Evolutionary conservation across 108 stramenopile species (phyloP).

Genomic region (Ochromonas danica): DNA sequence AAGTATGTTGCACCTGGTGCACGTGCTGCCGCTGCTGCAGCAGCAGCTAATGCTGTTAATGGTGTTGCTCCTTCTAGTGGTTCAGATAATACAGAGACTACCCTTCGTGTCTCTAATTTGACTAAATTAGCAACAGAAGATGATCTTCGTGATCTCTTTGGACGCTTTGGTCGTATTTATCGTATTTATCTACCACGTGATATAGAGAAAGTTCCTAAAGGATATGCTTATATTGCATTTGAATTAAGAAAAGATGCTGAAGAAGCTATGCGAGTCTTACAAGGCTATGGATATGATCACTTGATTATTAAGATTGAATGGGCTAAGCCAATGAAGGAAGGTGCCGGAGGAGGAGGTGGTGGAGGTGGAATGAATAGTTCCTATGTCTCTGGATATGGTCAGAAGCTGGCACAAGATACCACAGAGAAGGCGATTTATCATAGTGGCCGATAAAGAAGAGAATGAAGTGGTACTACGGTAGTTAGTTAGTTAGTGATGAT

Average conservation of each 20-base stretch:
- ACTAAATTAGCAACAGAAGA: conserved; percentile 92
- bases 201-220: conserved; percentile 85
- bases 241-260: conserved; percentile 83
- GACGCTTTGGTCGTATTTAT: conserved; percentile 85
- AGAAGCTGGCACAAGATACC: conserved; percentile 95
- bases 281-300: conserved; percentile 97
- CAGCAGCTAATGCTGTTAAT: conserved; percentile 8
- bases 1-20: conserved; percentile 23
- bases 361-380: conserved; percentile 60
- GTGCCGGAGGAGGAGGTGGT: background rate
- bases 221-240: conserved; percentile 95
- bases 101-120: conserved; percentile 96
- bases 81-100: conserved; percentile 81
- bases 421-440: conserved; percentile 81
- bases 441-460: background rate
- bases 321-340: conserved; percentile 73
- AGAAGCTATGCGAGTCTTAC: conserved; percentile 83
- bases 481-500: too few relatives aligned
- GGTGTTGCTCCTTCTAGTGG: conserved; percentile 17
- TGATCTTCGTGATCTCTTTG: conserved; percentile 88
- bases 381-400: conserved; percentile 87
- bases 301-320: conserved; percentile 98
- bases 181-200: conserved; percentile 95
- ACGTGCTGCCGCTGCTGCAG: background rate
- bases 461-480: background rate